Evolutionary conservation across 1,284 basidiomycete genomes (phyloP), one percentile per base, ranked within the genome.

Genomic region (Ganoderma resinaceum): DNA sequence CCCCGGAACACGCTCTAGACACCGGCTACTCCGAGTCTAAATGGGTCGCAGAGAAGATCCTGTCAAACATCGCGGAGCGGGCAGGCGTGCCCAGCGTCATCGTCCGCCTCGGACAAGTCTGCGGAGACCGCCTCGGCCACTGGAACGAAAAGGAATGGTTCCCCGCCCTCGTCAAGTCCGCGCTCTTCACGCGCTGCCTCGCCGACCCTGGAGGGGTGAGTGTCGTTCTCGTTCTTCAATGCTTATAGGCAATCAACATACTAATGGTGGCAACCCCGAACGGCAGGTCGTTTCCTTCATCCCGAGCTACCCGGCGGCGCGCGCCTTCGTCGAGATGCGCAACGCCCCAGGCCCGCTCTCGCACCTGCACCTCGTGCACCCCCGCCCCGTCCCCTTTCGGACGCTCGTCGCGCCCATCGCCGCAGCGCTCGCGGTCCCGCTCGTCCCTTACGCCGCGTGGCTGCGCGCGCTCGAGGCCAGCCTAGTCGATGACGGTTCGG

Each of bases 121-220:
- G 78, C 52, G 83, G 84, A 3, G 70, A 73, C 9, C 62, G 68
- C 7, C 80, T 78, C 65, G 85, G 85, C 1, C 76, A 76, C 16
- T 86, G 85, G 85, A 81, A 80, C 53, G 73, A 77, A 59, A 77
- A 74, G 16, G 84, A 87, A 63, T 86, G 84, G 84, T 75, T 85
- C 14, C 84, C 84, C 0, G 76, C 78, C 53, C 75, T 86, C 4
- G 77, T 85, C 23, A 78, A 80, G 64, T 80, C 79, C 0, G 77
- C 76, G 16, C 42, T 76, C 2, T 67, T 73, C 12, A 71, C 80
- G 4, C 73, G 74, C 2, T 75, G 63, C 16, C 66, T 83, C 11
- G 80, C 80, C 2, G 67, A 71, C 49, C 66, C 72, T 37, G 49
- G 69, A 18, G 65, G 71, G 38, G 77, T 77, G 53, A 43, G 74